phyloP scores from a whole-genome alignment of 345 rosid species.

The Noccaea caerulescens region DNA sequence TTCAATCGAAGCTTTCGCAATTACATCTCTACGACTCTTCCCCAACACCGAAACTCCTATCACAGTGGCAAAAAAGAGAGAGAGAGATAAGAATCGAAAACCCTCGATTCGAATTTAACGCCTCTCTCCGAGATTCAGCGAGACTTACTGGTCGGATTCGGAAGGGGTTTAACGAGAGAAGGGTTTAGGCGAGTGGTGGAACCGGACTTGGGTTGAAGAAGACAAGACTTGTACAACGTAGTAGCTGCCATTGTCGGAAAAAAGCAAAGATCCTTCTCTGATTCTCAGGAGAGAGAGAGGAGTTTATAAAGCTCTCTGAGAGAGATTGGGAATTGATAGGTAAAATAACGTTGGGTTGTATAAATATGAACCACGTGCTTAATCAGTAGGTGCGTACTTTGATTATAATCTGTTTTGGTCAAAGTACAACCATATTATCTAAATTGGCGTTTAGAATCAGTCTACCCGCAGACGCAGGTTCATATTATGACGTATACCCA shows the following conservation, averaged over 20 bases:
- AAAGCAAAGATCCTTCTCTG: slow-evolving; percentile 12
- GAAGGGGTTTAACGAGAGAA: slow-evolving; percentile 17
- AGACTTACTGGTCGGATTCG: slow-evolving; percentile 39
- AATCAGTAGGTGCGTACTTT: slow-evolving; percentile 36
- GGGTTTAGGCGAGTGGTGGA: slow-evolving; percentile 37
- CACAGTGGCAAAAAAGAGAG: background rate
- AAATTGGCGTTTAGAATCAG: slow-evolving; percentile 17
- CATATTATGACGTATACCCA: background rate
- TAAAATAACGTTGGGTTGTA: slow-evolving; percentile 41
- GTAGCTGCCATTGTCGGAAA: slow-evolving; percentile 48
- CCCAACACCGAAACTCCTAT: slow-evolving; percentile 53
- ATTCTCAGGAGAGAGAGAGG: slow-evolving; percentile 10
- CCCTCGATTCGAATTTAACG: background rate
- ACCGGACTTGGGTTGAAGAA: slow-evolving; percentile 41
- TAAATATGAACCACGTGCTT: slow-evolving; percentile 40
- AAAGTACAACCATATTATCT: slow-evolving; percentile 25
- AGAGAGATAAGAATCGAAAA: background rate
- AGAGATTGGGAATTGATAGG: slow-evolving; percentile 31
- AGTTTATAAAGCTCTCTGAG: slow-evolving; percentile 12
- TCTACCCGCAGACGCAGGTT: background rate
- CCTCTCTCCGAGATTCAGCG: background rate
- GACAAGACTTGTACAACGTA: slow-evolving; percentile 38
- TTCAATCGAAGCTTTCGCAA: slow-evolving; percentile 51
- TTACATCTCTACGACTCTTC: slow-evolving; percentile 46
- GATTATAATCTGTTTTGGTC: slow-evolving; percentile 15